A percentile compares a stretch with the other conserved stretches of the same genome.
Conservation (phyloP, 805 yeast species). For the Starmerella floris region DNA sequence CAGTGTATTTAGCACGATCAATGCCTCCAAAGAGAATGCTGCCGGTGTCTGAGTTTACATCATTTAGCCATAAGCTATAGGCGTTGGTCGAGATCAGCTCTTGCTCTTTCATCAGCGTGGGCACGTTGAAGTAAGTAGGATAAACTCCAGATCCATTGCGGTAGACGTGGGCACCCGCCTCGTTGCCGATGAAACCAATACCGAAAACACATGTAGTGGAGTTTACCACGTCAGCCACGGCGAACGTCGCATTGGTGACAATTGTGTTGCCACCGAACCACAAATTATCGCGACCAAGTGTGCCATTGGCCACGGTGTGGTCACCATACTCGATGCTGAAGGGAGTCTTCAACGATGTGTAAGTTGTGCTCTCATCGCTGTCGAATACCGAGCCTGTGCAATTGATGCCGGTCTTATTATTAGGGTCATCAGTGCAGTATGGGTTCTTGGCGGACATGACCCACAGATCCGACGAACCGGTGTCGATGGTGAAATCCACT, state of each 20-base stretch:
- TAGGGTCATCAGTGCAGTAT: conserved; percentile 6
- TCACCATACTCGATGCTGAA: conserved; percentile 31
- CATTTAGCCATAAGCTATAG: conserved; percentile 37
- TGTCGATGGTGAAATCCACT: conserved; percentile 46
- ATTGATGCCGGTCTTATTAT: conserved; percentile 18
- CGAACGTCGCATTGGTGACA: conserved; percentile 47
- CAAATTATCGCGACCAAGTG: conserved; percentile 39
- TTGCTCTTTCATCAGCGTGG: conserved; percentile 40
- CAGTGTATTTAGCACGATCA: conserved; percentile 33
- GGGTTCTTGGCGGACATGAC: conserved; percentile 25
- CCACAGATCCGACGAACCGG: conserved; percentile 66
- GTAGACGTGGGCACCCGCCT: conserved; percentile 21
- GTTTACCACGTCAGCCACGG: conserved; percentile 54
- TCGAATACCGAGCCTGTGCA: conserved; percentile 22
- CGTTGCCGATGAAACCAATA: conserved; percentile 28
- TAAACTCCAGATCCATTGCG: conserved; percentile 12
- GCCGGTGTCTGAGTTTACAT: conserved; percentile 26
- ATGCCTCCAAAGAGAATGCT: conserved; percentile 35
- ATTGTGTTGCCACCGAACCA: conserved; percentile 35
- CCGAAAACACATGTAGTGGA: conserved; percentile 44
- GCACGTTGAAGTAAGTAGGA: conserved; percentile 45
- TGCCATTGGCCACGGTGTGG: conserved; percentile 38
- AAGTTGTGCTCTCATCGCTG: conserved; percentile 24
- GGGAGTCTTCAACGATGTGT: conserved; percentile 3
- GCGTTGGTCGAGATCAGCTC: conserved; percentile 33